Base-by-base conservation (phyloP, 2,329 filamentous ascomycete genomes). In the Salinomyces thailandicus region DNA sequence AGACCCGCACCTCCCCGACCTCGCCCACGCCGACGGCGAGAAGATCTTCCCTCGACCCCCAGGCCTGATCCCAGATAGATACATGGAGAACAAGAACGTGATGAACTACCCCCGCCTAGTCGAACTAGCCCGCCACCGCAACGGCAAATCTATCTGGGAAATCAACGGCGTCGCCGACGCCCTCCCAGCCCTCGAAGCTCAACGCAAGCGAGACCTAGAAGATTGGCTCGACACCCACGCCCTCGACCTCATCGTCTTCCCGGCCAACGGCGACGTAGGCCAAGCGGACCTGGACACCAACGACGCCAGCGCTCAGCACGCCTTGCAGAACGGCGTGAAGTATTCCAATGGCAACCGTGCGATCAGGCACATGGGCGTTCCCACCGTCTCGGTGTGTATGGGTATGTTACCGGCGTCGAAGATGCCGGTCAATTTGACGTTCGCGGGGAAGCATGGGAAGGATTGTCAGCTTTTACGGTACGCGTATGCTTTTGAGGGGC, bases 291-390 rank as follows among this genome's bases (percentile, higher is more conserved):
- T 68, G 0, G 71, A 75, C 20, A 44, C 20, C 14, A 49, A 55
- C 33, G 42, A 46, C n/a, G 42, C 43, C n/a, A 52, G 47, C 18
- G 46, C 63, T 9, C 39, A 47, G 7, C 57, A 65, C 38, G 64
- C 63, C 3, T 58, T 65, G 38, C 59, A 57, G 18, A 71, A 74
- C 32, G 72, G 72, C 0, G 63, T 74, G 4, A 64, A 63, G 27
- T 75, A 73, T 39, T 66, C 62, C 0, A 71, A 74, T 37, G 71
- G 71, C 1, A 73, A 73, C 35, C 56, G 69, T 2, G 67, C 66
- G 0, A 55, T 76, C 1, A 58, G 71, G 8, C 71, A 75, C 36
- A 55, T 74, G 2, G 72, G 72, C 0, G 62, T 75, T 0, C 72
- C 72, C 0, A 71, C 67, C 0, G 61, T 75, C 2, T 68, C 62